A percentile compares a stretch with the other conserved stretches of the same genome.
Evolutionary conservation across 352 stramenopile species (phyloP).

Genomic region (Globisporangium splendens): DNA sequence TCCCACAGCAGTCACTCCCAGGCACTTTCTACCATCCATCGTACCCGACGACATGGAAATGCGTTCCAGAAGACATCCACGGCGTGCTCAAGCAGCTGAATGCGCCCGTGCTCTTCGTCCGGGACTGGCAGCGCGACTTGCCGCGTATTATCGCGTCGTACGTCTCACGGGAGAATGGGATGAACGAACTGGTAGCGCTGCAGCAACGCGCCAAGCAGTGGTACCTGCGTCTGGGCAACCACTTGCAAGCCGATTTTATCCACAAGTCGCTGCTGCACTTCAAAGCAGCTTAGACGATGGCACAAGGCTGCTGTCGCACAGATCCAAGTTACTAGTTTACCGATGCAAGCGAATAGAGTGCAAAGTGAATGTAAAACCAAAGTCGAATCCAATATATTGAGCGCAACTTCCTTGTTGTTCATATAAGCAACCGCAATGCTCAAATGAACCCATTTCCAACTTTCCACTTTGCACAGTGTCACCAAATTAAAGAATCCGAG

Average conservation of each 20-base stretch:
- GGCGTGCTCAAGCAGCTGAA: conserved; percentile 40
- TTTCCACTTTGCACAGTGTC: no score
- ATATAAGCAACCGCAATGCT: no score
- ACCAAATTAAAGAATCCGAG: no score
- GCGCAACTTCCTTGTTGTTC: no score
- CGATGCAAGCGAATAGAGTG: no score
- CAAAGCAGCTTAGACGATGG: background rate
- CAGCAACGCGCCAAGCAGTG: conserved; percentile 30
- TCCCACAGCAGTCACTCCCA: conserved; percentile 29
- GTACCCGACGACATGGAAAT: conserved; percentile 57
- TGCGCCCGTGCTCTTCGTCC: conserved; percentile 57
- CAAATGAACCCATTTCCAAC: no score
- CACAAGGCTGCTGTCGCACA: no score
- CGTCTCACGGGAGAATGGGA: conserved; percentile 14
- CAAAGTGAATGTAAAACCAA: no score
- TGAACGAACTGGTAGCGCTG: conserved; percentile 28
- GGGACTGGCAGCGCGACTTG: conserved; percentile 52
- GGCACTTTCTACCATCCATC: conserved; percentile 56
- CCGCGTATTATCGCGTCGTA: conserved; percentile 36
- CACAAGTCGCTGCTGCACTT: conserved; percentile 37
- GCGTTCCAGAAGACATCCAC: conserved; percentile 50
- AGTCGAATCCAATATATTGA: no score
- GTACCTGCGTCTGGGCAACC: conserved; percentile 34
- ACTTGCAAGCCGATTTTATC: conserved; percentile 44
- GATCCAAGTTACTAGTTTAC: no score